Evolutionary conservation across 148 eudicot genomes (phyloP).

Genomic region (Chenopodium berlandieri): DNA sequence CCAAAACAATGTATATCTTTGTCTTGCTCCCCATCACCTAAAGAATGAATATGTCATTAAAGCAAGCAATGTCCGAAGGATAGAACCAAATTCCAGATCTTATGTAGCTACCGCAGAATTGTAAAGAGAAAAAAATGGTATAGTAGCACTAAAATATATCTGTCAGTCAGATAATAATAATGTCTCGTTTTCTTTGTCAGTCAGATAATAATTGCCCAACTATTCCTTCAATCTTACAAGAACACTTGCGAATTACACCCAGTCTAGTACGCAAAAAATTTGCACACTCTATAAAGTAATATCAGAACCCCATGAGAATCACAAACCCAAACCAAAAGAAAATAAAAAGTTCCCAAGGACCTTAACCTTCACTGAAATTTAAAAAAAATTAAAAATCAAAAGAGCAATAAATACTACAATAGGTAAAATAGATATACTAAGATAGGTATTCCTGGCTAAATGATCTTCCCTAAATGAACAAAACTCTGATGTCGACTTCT

Average conservation of each 20-base stretch:
- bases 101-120: not conserved
- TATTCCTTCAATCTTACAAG: not conserved
- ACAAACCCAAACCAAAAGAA: not conserved
- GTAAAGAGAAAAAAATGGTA: not conserved
- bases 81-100: not conserved
- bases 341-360: not conserved
- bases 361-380: not conserved
- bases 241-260: not conserved
- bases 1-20: slow-evolving; percentile 84
- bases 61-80: slow-evolving; percentile 5
- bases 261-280: not conserved
- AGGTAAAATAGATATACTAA: not conserved
- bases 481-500: not conserved
- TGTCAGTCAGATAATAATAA: not conserved
- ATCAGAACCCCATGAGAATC: not conserved
- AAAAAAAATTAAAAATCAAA: too few relatives aligned
- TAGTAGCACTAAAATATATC: not conserved
- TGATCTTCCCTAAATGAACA: not conserved
- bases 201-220: not conserved
- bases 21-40: slow-evolving; percentile 97
- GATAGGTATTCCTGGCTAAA: not conserved
- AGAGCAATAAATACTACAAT: not conserved
- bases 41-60: slow-evolving; percentile 18
- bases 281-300: not conserved
- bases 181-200: not conserved